Conservation (phyloP, 495 filamentous ascomycete species). For the Annulohypoxylon nitens region DNA sequence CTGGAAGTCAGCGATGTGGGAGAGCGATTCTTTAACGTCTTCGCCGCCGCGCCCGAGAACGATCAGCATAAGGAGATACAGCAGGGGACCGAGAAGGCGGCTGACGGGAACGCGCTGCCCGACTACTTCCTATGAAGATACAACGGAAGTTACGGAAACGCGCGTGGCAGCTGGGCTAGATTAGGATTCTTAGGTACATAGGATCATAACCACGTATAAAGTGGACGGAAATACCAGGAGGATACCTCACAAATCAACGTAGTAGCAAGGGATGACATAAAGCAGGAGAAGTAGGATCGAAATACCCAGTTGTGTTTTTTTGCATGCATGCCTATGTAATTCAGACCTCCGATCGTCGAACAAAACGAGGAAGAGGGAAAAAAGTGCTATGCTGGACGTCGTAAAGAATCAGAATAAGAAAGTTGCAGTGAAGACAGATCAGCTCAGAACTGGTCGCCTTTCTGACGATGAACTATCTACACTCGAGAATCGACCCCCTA, state of each 20-base stretch:
- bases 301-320: conserved; percentile 36
- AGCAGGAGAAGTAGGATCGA: conserved; percentile 13
- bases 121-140: conserved; percentile 66
- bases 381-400: conserved; percentile 8
- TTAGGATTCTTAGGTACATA: not conserved
- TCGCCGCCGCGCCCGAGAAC: conserved; percentile 96
- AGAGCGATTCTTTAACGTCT: conserved; percentile 95
- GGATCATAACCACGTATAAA: not conserved
- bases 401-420: conserved; percentile 11
- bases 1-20: conserved; percentile 93
- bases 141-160: not conserved
- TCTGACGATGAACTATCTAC: conserved; percentile 33
- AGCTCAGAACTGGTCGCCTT: conserved; percentile 18
- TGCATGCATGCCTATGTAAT: conserved; percentile 15
- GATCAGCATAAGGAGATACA: conserved; percentile 88
- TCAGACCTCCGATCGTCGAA: conserved; percentile 17
- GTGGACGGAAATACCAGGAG: conserved; percentile 7
- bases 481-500: conserved; percentile 22
- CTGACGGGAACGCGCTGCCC: conserved; percentile 64
- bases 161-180: not conserved
- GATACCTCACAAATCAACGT: conserved; percentile 26
- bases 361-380: conserved; percentile 14
- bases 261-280: not conserved
- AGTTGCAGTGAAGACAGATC: conserved; percentile 18
- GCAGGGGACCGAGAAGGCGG: conserved; percentile 65